A percentile compares a stretch with the other conserved stretches of the same genome.
phyloP scores from a whole-genome alignment of 345 rosid genomes.

The Citropsis articulata region DNA sequence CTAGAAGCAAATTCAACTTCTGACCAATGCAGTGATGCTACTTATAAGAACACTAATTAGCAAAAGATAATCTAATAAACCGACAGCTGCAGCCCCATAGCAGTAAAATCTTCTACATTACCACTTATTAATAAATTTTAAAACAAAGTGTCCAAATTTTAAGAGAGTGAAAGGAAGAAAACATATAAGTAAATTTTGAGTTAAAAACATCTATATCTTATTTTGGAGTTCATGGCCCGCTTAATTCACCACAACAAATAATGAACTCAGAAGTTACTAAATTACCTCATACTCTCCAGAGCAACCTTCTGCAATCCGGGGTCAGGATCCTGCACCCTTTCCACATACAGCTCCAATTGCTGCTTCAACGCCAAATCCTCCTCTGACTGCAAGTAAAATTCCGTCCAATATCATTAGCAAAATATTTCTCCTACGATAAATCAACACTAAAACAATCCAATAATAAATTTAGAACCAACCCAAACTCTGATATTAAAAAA shows the following conservation, averaged over 20 bases:
- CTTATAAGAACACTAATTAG: not conserved
- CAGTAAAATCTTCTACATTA: not conserved
- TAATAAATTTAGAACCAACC: not conserved
- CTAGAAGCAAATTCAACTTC: not conserved
- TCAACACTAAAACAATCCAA: not conserved
- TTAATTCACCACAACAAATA: not conserved
- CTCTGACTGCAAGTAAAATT: slow-evolving; percentile 57
- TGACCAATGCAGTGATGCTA: not conserved
- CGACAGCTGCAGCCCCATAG: not conserved
- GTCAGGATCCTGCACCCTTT: slow-evolving; percentile 89
- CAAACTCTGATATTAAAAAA: not conserved
- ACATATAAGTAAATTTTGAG: not conserved
- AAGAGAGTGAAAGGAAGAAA: not conserved
- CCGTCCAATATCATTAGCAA: not conserved
- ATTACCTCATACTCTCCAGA: slow-evolving; percentile 92
- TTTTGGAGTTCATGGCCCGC: not conserved
- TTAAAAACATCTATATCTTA: not conserved
- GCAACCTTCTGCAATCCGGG: slow-evolving; percentile 87
- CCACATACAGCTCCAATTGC: slow-evolving; percentile 91
- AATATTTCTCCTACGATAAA: not conserved
- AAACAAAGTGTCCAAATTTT: not conserved
- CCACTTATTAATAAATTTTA: not conserved
- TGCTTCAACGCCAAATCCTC: slow-evolving; percentile 93
- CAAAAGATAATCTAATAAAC: not conserved
- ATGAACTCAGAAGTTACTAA: not conserved